Percentiles rank a stretch among this genome's conserved stretches.
These are phyloP conservation scores for Cladosporium oxysporum DNA, from an alignment of 2,329 filamentous ascomycete genomes.

Conservation along the genomic window DNA sequence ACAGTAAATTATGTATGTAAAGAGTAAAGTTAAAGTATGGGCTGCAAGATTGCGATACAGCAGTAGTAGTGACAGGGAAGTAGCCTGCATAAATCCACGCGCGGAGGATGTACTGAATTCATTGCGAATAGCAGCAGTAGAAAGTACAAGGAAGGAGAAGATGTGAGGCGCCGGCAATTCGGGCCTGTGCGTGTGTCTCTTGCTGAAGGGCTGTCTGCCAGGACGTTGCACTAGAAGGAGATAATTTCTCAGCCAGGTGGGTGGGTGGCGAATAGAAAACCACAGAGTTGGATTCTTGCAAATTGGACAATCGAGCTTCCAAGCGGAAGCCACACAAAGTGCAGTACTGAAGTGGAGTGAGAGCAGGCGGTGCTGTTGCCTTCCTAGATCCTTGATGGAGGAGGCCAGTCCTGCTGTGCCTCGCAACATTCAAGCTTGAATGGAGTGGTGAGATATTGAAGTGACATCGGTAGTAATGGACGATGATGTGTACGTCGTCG, in stretches of 20 bases:
- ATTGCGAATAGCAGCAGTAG: neutral
- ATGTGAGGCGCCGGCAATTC: neutral
- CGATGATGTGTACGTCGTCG: neutral
- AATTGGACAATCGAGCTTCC: neutral
- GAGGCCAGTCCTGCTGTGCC: constrained; percentile 18
- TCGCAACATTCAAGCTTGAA: neutral
- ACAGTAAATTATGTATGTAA: constrained; percentile 10
- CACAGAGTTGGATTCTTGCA: neutral
- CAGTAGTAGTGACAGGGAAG: neutral
- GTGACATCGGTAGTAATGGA: neutral
- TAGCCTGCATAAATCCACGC: neutral
- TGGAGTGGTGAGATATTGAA: neutral
- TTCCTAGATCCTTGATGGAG: neutral
- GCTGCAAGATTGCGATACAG: neutral
- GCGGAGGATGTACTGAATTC: neutral
- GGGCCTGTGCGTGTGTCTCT: constrained; percentile 1
- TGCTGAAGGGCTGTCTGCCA: constrained; percentile 13
- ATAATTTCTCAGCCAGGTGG: neutral
- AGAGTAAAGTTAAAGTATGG: neutral
- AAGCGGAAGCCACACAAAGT: neutral
- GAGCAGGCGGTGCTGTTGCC: neutral
- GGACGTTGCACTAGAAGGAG: neutral
- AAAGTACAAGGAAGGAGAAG: neutral
- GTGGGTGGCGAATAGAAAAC: neutral
- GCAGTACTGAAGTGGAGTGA: neutral